Conservation (phyloP, 2,329 filamentous ascomycete species). For the Fusarium proliferatum region DNA sequence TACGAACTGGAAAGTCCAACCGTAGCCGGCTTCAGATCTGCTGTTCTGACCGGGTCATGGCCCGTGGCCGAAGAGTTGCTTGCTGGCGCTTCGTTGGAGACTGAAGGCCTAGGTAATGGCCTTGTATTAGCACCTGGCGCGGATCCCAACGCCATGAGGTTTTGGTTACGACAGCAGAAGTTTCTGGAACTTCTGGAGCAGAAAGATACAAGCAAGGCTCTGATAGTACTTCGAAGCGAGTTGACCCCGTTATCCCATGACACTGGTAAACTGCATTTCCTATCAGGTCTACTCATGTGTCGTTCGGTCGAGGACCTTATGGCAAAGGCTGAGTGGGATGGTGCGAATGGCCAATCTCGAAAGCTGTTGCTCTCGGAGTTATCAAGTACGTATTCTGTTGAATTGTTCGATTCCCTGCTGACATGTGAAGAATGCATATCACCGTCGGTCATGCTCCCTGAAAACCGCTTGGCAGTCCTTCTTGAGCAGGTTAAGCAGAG, state of each 20-base stretch:
- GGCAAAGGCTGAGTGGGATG: constrained; percentile 84
- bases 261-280: constrained; percentile 78
- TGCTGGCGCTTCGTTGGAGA: constrained; percentile 62
- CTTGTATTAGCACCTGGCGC: constrained; percentile 80
- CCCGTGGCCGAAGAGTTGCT: constrained; percentile 84
- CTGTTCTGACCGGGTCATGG: constrained; percentile 86
- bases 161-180: constrained; percentile 92
- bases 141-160: constrained; percentile 83
- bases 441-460: constrained; percentile 95
- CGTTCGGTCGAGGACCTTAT: constrained; percentile 80
- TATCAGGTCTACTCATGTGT: constrained; percentile 94
- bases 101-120: constrained; percentile 60
- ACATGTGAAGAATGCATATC: constrained; percentile 82
- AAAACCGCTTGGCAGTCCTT: constrained; percentile 84
- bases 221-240: constrained; percentile 87
- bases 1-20: constrained; percentile 87
- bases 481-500: constrained; percentile 85
- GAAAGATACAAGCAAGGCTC: constrained; percentile 76
- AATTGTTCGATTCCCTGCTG: neutral
- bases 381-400: constrained; percentile 71
- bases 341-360: constrained; percentile 79
- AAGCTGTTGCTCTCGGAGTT: constrained; percentile 80
- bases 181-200: constrained; percentile 90
- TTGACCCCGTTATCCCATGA: constrained; percentile 88
- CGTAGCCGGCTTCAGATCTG: constrained; percentile 85